Conservation (phyloP, 2,329 filamentous ascomycete genomes). For the Phaeoacremonium minimum region DNA sequence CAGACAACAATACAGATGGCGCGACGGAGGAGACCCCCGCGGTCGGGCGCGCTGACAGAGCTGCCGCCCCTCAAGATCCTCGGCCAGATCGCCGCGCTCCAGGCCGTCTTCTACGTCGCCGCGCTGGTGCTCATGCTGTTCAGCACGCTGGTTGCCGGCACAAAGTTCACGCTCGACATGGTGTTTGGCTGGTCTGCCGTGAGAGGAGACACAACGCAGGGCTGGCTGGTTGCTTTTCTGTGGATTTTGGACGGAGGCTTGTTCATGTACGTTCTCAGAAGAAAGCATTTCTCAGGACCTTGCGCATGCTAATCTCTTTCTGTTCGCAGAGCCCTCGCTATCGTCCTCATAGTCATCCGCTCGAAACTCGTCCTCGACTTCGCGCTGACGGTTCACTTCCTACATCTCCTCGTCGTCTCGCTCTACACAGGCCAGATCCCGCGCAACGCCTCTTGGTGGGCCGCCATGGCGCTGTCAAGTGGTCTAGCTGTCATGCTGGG, state of each 20-base stretch:
- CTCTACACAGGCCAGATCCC: constrained; percentile 77
- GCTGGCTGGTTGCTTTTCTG: constrained; percentile 55
- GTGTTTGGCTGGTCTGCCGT: constrained; percentile 56
- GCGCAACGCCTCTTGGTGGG: constrained; percentile 83
- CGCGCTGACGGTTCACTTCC: constrained; percentile 65
- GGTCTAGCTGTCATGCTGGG: constrained; percentile 55
- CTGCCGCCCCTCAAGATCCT: constrained; percentile 58
- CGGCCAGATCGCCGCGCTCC: constrained; percentile 52
- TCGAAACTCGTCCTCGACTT: constrained; percentile 96
- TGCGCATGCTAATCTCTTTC: constrained; percentile 1
- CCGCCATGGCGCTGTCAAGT: constrained; percentile 44
- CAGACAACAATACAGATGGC: constrained; percentile 37
- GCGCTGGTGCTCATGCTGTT: constrained; percentile 52
- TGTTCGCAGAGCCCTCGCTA: constrained; percentile 66
- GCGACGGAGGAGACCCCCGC: constrained; percentile 52
- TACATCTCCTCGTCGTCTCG: constrained; percentile 42
- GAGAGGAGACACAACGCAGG: constrained; percentile 57
- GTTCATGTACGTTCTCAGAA: constrained; percentile 37
- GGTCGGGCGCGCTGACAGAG: constrained; percentile 55
- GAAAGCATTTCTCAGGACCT: no score
- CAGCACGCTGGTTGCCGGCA: constrained; percentile 53
- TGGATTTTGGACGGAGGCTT: constrained; percentile 53
- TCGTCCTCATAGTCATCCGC: constrained; percentile 78
- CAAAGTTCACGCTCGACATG: constrained; percentile 46
- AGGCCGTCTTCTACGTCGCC: constrained; percentile 49